Evolutionary conservation across 202 grass and related monocot species (phyloP).

Genomic region (Setaria viridis): DNA sequence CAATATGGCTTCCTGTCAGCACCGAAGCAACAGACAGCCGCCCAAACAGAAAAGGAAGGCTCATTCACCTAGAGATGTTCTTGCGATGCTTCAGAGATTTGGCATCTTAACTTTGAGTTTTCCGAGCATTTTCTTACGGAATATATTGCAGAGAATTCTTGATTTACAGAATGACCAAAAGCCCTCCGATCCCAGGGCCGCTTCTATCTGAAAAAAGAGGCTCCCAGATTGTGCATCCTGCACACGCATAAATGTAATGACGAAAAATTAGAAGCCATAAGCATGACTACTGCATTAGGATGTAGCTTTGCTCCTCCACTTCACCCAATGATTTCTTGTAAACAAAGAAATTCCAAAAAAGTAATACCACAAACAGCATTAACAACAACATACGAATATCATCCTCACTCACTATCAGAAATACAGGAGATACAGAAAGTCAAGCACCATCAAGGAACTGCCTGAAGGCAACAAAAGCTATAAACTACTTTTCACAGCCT

Average conservation of each 20-base stretch:
- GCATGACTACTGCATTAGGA: neutral
- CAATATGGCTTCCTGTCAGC: slow-evolving; percentile 2
- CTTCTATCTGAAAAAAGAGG: slow-evolving; percentile 11
- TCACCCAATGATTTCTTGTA: slow-evolving; percentile 1
- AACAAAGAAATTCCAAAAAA: slow-evolving; percentile 9
- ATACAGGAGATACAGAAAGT: neutral
- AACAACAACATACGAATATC: neutral
- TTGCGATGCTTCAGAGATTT: slow-evolving; percentile 15
- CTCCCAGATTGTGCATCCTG: slow-evolving; percentile 23
- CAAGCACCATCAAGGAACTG: slow-evolving; percentile 8
- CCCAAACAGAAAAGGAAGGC: neutral
- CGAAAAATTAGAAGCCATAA: slow-evolving; percentile 36
- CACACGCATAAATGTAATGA: slow-evolving; percentile 35
- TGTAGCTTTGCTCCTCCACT: slow-evolving; percentile 29
- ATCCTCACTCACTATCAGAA: slow-evolving; percentile 26
- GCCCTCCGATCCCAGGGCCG: too few species aligned
- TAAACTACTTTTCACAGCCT: neutral
- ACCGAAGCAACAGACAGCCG: neutral
- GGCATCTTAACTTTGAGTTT: neutral
- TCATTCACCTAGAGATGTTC: neutral
- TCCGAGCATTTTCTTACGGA: neutral
- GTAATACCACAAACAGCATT: slow-evolving; percentile 21
- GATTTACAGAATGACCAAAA: slow-evolving; percentile 16
- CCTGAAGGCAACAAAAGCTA: slow-evolving; percentile 38
- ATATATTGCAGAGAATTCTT: neutral